A percentile compares a stretch with the other conserved stretches of the same genome.
Evolutionary conservation across 2,329 filamentous ascomycete genomes (phyloP).

Genomic region (Xylaria sp.): DNA sequence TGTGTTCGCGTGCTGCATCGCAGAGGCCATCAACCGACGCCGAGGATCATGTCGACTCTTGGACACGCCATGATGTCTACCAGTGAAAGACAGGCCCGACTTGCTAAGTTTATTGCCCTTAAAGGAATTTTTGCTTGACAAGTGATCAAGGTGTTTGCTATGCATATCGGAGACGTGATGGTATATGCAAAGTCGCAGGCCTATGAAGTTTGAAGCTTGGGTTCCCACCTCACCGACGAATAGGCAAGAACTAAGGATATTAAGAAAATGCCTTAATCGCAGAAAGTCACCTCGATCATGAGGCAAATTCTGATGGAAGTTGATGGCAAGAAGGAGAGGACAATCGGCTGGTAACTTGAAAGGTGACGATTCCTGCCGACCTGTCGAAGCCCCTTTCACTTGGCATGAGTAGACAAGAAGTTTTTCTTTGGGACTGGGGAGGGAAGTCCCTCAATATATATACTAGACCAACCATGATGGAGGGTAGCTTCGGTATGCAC

Average conservation of each 20-base stretch:
- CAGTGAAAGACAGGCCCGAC: conserved; percentile 48
- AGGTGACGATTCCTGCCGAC: conserved; percentile 25
- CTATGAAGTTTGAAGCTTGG: not conserved
- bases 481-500: conserved; percentile 10
- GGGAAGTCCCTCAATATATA: conserved; percentile 21
- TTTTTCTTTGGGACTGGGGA: conserved; percentile 7
- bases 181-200: not conserved
- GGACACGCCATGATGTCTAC: conserved; percentile 48
- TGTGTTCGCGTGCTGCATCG: conserved; percentile 29
- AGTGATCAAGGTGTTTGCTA: conserved; percentile 40
- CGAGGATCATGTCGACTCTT: conserved; percentile 51
- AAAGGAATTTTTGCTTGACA: conserved; percentile 47
- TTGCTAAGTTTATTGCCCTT: conserved; percentile 47
- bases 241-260: not conserved
- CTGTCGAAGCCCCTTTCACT: conserved; percentile 20
- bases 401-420: conserved; percentile 18
- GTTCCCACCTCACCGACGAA: conserved; percentile 11
- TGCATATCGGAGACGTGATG: conserved; percentile 41
- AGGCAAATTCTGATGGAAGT: conserved; percentile 2
- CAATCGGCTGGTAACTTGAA: not conserved
- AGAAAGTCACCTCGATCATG: not conserved
- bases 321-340: too few relatives aligned
- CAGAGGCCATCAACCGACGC: conserved; percentile 45
- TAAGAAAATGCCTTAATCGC: conserved; percentile 14
- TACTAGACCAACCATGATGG: conserved; percentile 20